Percentiles rank a stretch among this genome's conserved stretches.
Evolutionary conservation across 495 filamentous ascomycete species (phyloP).

Genomic region (Neurospora cerealis): DNA sequence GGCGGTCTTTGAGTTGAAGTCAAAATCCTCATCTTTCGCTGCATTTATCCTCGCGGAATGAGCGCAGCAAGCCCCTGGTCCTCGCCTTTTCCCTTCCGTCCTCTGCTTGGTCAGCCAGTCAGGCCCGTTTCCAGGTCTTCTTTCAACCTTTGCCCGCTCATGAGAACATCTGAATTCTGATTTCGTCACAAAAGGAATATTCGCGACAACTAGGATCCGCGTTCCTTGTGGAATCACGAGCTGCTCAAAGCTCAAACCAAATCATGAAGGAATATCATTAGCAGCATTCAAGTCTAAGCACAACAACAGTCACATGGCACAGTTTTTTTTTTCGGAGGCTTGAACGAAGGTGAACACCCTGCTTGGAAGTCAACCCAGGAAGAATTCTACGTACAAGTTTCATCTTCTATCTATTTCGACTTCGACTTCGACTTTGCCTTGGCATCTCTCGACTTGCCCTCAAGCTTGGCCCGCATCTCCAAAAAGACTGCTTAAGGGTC

Average conservation of each 20-base stretch:
- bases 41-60: neutral
- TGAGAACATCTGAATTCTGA: neutral
- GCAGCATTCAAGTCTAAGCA: neutral
- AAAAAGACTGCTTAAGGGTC: conserved; percentile 1
- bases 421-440: neutral
- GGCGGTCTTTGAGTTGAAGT: neutral
- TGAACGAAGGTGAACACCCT: neutral
- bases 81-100: neutral
- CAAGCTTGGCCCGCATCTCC: neutral
- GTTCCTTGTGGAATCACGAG: neutral
- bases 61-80: neutral
- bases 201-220: neutral
- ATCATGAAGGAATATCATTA: neutral
- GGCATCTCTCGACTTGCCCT: neutral
- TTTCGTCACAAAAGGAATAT: neutral
- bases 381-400: neutral
- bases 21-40: accelerated
- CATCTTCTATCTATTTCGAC: neutral
- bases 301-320: neutral
- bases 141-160: neutral
- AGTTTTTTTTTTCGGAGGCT: neutral
- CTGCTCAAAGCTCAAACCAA: neutral
- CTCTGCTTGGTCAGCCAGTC: neutral
- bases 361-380: neutral
- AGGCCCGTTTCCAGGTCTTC: neutral